These are phyloP conservation scores for Acacia confusa DNA, from an alignment of 306 rosid genomes.

Conservation along the genomic window DNA sequence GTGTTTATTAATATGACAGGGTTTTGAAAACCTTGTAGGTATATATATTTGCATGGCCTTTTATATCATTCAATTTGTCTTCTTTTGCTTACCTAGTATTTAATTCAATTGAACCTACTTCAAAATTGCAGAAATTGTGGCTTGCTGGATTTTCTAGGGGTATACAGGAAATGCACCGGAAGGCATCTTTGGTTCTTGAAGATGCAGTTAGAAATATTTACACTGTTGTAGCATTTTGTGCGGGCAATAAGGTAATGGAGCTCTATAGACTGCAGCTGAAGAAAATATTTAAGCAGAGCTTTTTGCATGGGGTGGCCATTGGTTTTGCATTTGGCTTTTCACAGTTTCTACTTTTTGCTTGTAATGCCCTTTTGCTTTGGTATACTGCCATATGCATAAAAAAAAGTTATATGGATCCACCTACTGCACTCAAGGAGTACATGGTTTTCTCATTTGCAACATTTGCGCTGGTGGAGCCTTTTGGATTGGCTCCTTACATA, in stretches of 20 bases:
- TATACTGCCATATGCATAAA: constrained; percentile 72
- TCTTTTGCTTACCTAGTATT: constrained; percentile 27
- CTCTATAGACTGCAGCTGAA: constrained; percentile 89
- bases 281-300: constrained; percentile 88
- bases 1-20: constrained; percentile 19
- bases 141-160: constrained; percentile 99
- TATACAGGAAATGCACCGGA: constrained; percentile 99
- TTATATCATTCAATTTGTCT: neutral
- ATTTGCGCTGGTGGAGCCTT: constrained; percentile 98
- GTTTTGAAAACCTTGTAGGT: neutral
- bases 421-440: constrained; percentile 88
- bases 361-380: constrained; percentile 99
- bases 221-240: constrained; percentile 99
- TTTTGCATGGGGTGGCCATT: constrained; percentile 94
- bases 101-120: constrained; percentile 21
- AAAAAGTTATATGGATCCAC: constrained; percentile 35
- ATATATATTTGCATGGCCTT: neutral
- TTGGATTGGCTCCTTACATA: constrained; percentile 99
- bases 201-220: constrained; percentile 98
- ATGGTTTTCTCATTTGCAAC: constrained; percentile 99
- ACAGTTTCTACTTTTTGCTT: constrained; percentile 95
- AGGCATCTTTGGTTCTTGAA: constrained; percentile 99
- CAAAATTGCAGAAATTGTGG: constrained; percentile 86
- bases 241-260: constrained; percentile 99
- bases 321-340: constrained; percentile 97